Evolutionary conservation across 768 basidiomycete species (phyloP).

Genomic region (Calocera viscosa): DNA sequence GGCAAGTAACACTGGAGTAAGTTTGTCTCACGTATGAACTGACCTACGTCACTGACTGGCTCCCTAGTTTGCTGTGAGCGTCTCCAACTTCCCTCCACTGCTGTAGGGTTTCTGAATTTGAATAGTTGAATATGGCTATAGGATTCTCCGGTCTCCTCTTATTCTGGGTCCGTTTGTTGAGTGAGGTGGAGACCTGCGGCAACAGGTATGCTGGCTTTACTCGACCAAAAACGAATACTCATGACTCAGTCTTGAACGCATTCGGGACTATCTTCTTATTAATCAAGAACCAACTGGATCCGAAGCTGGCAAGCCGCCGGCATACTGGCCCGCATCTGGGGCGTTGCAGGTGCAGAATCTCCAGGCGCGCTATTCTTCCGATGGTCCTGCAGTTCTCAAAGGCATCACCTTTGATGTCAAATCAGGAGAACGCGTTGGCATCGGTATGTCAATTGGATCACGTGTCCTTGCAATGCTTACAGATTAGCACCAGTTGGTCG

Average conservation of each 20-base stretch:
- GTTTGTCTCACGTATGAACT: neutral
- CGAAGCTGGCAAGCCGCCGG: slow-evolving; percentile 10
- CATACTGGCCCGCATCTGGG: slow-evolving; percentile 13
- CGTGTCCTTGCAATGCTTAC: neutral
- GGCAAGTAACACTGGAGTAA: slow-evolving; percentile 29
- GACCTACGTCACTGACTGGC: neutral
- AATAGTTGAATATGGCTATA: neutral
- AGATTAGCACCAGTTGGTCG: slow-evolving; percentile 34
- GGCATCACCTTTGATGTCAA: slow-evolving; percentile 6
- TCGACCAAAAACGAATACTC: neutral
- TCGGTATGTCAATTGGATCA: neutral
- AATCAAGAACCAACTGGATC: slow-evolving; percentile 11
- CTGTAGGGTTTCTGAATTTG: neutral
- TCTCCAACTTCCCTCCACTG: neutral
- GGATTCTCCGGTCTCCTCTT: slow-evolving; percentile 8
- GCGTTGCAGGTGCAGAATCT: slow-evolving; percentile 9
- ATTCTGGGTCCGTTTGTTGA: slow-evolving; percentile 10
- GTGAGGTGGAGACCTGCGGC: slow-evolving; percentile 9
- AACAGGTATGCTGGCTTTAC: neutral
- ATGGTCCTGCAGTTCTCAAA: neutral
- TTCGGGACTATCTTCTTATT: slow-evolving; percentile 9
- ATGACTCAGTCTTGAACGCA: slow-evolving; percentile 10
- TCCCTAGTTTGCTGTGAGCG: neutral
- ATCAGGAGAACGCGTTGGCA: slow-evolving; percentile 11
- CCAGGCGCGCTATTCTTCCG: slow-evolving; percentile 11